Evolutionary conservation across 75 land plant species (phyloP).

Genomic region (Azolla pinnata): DNA sequence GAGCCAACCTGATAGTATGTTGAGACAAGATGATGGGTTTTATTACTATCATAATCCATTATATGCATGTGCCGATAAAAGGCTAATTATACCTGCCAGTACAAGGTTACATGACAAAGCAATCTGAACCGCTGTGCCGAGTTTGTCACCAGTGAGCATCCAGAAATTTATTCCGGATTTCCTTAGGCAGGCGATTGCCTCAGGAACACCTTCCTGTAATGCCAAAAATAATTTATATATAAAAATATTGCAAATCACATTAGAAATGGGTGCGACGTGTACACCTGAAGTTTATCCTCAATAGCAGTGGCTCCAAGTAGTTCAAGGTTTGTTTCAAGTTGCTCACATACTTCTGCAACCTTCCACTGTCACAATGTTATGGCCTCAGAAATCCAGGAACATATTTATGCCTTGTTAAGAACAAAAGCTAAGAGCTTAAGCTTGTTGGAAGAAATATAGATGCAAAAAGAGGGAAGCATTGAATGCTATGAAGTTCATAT

Average conservation of each 20-base stretch:
- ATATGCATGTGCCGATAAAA: too few relatives aligned
- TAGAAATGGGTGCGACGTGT: too few relatives aligned
- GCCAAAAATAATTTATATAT: background rate
- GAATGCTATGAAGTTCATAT: too few relatives aligned
- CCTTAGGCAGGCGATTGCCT: constrained; percentile 78
- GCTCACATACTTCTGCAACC: constrained; percentile 86
- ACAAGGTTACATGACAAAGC: constrained; percentile 94
- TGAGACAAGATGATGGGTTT: too few relatives aligned
- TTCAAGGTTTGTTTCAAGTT: constrained; percentile 67
- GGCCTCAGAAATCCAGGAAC: too few relatives aligned
- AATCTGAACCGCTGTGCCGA: constrained; percentile 89
- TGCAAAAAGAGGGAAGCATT: too few relatives aligned
- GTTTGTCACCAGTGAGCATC: constrained; percentile 99
- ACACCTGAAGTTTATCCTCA: constrained; percentile 94
- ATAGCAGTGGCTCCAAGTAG: constrained; percentile 92
- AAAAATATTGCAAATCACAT: background rate
- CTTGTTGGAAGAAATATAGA: too few relatives aligned
- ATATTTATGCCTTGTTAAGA: too few relatives aligned
- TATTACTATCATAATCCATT: too few relatives aligned
- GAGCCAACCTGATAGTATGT: too few relatives aligned
- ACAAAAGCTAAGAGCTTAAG: too few relatives aligned
- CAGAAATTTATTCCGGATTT: constrained; percentile 97
- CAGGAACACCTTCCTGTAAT: constrained; percentile 89
- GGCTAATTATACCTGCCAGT: constrained; percentile 56
- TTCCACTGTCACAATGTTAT: too few relatives aligned